Conservation (phyloP, 495 filamentous ascomycete species). For the Penicillium paxilli region DNA sequence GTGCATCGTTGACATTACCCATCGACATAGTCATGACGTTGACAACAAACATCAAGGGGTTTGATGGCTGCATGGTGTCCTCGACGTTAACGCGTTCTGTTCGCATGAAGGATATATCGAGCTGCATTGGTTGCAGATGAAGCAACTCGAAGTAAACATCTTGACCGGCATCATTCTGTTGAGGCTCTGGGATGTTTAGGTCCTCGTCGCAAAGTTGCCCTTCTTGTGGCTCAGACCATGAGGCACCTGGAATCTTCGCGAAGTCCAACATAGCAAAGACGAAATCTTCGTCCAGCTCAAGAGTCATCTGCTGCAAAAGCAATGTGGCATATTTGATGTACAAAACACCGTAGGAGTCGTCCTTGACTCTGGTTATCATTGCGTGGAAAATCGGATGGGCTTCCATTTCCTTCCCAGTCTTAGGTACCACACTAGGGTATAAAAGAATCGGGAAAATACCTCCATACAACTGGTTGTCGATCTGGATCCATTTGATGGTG, state of each 20-base stretch:
- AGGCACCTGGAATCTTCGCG: conserved; percentile 90
- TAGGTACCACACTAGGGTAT: conserved; percentile 98
- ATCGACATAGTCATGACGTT: conserved; percentile 99
- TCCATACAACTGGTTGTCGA: conserved; percentile 98
- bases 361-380: conserved; percentile 91
- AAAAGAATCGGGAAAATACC: conserved; percentile 97
- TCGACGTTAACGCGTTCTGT: conserved; percentile 96
- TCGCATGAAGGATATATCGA: conserved; percentile 94
- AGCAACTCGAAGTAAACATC: conserved; percentile 98
- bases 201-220: conserved; percentile 86
- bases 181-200: conserved; percentile 90
- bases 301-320: conserved; percentile 94
- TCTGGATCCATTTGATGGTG: conserved; percentile 96
- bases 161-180: conserved; percentile 75
- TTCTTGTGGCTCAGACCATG: conserved; percentile 79
- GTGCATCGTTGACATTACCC: conserved; percentile 97
- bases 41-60: conserved; percentile 96
- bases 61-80: conserved; percentile 79
- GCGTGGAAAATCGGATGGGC: conserved; percentile 91
- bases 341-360: conserved; percentile 95
- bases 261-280: conserved; percentile 95
- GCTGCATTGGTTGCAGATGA: conserved; percentile 96
- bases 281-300: conserved; percentile 97
- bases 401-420: conserved; percentile 95
- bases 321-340: conserved; percentile 98